Base-by-base conservation (phyloP, 768 basidiomycete genomes). In the Boletus vinaceobasis region DNA sequence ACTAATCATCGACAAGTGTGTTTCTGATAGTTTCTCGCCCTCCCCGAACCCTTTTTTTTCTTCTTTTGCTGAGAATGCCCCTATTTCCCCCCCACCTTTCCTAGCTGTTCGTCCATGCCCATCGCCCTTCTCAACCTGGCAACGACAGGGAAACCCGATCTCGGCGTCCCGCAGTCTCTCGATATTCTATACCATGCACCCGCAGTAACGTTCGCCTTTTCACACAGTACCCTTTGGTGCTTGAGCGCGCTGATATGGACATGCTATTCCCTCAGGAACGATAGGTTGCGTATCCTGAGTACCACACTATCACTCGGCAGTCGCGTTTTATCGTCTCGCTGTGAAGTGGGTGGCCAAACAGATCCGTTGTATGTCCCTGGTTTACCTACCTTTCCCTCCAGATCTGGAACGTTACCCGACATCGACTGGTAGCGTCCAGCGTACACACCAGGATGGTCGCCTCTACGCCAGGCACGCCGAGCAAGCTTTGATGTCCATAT, bases 381-480 rank as follows among this genome's bases (percentile, higher is more conserved):
- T 43, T 45, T 40, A 32, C 21, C 13, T 32, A 39, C 19, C 26
- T 49, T 9, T 17, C 11, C 19, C 29, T 7, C 7, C 43, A 85
- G 84, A 79, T 85, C 31, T 85, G 83, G 84, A 83, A 79, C 51
- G 65, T 66, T 10, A 82, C 78, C 2, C 71, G 75, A 55, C 77
- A 75, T 53, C 77, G 81, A 14, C 68, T 85, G 5, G 77, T 81
- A 10, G 78, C 77, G 6, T 82, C 83, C 1, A 83, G 79, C 1
- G 74, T 77, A 1, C 82, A 84, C 44, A 73, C 78, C 50, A 29
- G 82, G 57, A 83, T 84, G 82, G 62, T 69, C 26, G 76, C 82
- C 1, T 79, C 80, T 10, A 10, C 43, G 17, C 46, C 54, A 36
- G 50, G 35, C 13, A 36, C 13, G 13, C 23, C 46, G 19, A 61